Evolutionary conservation across 306 rosid genomes (phyloP), one percentile per base, ranked within the genome.

Genomic region (Rosa multiflora): DNA sequence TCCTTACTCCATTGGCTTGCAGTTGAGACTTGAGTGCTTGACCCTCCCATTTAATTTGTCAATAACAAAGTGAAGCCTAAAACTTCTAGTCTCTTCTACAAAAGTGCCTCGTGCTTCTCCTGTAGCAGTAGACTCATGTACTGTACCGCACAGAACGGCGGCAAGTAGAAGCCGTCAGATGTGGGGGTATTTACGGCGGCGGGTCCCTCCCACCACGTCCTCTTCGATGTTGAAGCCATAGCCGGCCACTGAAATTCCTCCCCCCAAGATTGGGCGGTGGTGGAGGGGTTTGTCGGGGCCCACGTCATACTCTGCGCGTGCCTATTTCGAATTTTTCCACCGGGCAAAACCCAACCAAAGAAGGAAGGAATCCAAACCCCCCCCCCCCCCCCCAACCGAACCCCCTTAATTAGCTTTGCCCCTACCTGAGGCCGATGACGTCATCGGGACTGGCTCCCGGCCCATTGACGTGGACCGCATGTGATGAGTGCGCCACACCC

Each of bases 381-480:
- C 32, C 32, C 32, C 32, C 32, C 32, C 32, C 32, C 53, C 8
- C 8, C 18, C n/a, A 35, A 48, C 48, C 14, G 62, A 15, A 35
- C 32, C 59, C 26, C 26, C 39, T 4, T 32, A 32, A 32, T 32
- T 42, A 18, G 55, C 17, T 44, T 43, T 39, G 35, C 77, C 77
- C 77, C 77, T 53, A 42, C 42, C 40, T 9, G 20, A 74, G 49
- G 55, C 23, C 5, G 52, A 76, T 73, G 85, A 78, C 35, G 83
- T 80, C 85, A 55, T 3, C 74, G 72, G 58, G 81, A 48, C 15
- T 17, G 75, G 82, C 35, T 21, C 47, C 61, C 5, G 0, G 11
- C 39, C 43, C 72, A 8, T 72, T 74, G 82, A 77, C 82, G 82
- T 77, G 82, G 82, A 80, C 80, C 74, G 67, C 87, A 74, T 29